Evolutionary conservation across 2,329 filamentous ascomycete species (phyloP), one percentile per base, ranked within the genome.

Genomic region (Fusarium decemcellulare): DNA sequence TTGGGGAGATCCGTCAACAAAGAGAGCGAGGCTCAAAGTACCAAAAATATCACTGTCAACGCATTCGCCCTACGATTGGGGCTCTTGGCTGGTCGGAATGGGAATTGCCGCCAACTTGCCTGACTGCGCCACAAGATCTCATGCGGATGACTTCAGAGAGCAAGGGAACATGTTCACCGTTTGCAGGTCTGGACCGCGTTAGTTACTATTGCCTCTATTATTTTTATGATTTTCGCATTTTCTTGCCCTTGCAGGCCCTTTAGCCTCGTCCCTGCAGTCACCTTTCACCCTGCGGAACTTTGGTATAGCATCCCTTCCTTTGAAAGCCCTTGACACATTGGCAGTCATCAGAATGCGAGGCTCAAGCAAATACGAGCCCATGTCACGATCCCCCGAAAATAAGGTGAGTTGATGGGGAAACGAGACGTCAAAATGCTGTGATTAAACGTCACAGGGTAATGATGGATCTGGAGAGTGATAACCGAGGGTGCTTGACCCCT

Each of bases 81-180:
- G 27, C 30, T 50, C 40, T 23, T 55, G 57, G 53, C 36, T 56
- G 44, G 18, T 47, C 52, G 43, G 40, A 23, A 29, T 46, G 36
- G 48, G 44, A 67, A 60, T 52, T 67, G 44, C 67, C 63, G 47
- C 63, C 53, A 29, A 9, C 48, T 23, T 60, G 18, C 39, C 16
- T 42, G 30, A 54, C 67, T 70, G 67, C 67, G 67, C 67, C 67
- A 70, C 67, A 51, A 39, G 40, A 43, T 54, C 53, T 55, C 46
- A 59, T 56, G 36, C 34, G 50, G 46, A 48, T 48, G 32, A 18
- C 43, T 16, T 51, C 11, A 43, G 42, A 68, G 61, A 12, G 30
- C 44, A 36, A 7, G 12, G 12, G 15, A 14, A 34, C n/a, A 18
- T 16, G 16, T 15, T 36, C 51, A 65, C 44, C 39, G 37, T 55